Evolutionary conservation across 1,139 yeast genomes (phyloP), one percentile per base, ranked within the genome.

Genomic region (Sporopachydermia cereana): DNA sequence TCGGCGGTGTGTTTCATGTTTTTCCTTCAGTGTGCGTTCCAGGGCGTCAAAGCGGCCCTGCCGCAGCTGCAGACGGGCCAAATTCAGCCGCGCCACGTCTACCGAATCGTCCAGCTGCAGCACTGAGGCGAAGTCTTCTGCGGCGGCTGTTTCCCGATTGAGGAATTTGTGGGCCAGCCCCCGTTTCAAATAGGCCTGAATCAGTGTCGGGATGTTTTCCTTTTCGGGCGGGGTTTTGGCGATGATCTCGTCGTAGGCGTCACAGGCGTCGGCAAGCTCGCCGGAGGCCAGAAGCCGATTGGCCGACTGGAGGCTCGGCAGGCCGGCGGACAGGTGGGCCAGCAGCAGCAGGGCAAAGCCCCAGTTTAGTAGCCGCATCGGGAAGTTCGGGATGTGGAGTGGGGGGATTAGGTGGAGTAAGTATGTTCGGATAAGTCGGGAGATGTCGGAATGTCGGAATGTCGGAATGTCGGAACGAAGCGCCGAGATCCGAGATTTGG

Each of bases 111-210:
- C 39, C 22, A 34, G 39, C 22, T 34, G 20, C 5, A 34, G 22
- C 22, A 20, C 39, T 5, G 12, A 12, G 22, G 9, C 9, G 22
- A 34, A 34, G n/a, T 34, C 39, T n/a, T 34, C 39, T 7, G 39
- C 18, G n/a, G 39, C 39, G 9, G 39, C 39, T 34, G 39, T 16
- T 16, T 34, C 39, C 22, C 39, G 18, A 9, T 34, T 34, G 18
- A 34, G 39, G 17, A 34, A 34, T n/a, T 16, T 34, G 17, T 34
- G 17, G 9, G 39, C 17, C 39, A 34, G 39, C 22, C 39, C 39
- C 22, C 39, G 39, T n/a, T 34, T 34, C 17, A 34, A 34, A 21
- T 34, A 34, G 5, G 39, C 39, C 22, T 34, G 39, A 20, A 34
- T 16, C 12, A 34, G 39, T 16, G 39, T 34, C 12, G 12, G 12